These are phyloP conservation scores for Aureobasidium subglaciale DNA, from an alignment of 2,329 filamentous ascomycete species.

Conservation along the genomic window DNA sequence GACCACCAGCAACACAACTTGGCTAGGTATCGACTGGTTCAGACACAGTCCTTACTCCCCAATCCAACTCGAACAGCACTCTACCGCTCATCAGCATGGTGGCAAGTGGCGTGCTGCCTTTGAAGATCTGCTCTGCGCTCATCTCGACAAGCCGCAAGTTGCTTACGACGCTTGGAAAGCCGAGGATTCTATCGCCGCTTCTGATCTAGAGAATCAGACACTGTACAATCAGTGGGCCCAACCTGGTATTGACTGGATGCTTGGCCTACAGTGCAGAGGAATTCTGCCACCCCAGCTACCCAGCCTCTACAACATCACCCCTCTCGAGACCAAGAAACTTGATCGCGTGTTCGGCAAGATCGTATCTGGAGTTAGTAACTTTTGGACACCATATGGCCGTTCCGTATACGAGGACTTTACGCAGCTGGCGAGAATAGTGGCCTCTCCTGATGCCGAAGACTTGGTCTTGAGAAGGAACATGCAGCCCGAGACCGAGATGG, in stretches of 20 bases:
- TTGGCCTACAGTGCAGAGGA: slow-evolving; percentile 29
- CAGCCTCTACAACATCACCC: slow-evolving; percentile 15
- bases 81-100: slow-evolving; percentile 28
- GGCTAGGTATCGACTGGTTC: slow-evolving; percentile 32
- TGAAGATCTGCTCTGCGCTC: slow-evolving; percentile 49
- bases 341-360: slow-evolving; percentile 15
- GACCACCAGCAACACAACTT: slow-evolving; percentile 20
- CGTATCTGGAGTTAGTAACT: slow-evolving; percentile 11
- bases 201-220: slow-evolving; percentile 10
- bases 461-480: not conserved
- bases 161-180: slow-evolving; percentile 17
- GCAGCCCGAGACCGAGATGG: slow-evolving; percentile 39
- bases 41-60: slow-evolving; percentile 47
- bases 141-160: slow-evolving; percentile 24
- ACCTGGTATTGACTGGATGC: slow-evolving; percentile 31
- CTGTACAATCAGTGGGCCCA: slow-evolving; percentile 17
- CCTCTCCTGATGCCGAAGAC: slow-evolving; percentile 15
- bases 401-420: slow-evolving; percentile 17
- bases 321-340: slow-evolving; percentile 13
- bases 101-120: slow-evolving; percentile 51
- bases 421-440: slow-evolving; percentile 18
- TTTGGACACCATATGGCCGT: slow-evolving; percentile 13
- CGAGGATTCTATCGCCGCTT: not conserved
- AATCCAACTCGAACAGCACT: slow-evolving; percentile 44
- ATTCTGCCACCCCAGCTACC: slow-evolving; percentile 29